Evolutionary conservation across 371 early-diverging fungal genomes (phyloP), one percentile per base, ranked within the genome.

Genomic region (Apophysomyces trapeziformis): DNA sequence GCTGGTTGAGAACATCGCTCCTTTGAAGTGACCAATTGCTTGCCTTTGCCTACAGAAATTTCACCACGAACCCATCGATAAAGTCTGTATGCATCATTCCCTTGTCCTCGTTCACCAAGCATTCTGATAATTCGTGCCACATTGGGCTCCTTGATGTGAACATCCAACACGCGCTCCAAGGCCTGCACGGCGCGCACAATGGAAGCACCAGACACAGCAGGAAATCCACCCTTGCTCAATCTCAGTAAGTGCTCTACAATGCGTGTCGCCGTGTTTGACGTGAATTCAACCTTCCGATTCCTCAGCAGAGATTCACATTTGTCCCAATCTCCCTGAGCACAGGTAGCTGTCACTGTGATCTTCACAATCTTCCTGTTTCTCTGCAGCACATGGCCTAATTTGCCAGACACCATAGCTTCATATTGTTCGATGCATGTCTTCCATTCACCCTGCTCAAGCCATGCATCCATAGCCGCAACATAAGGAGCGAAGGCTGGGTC

Each of bases 91-190:
- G 73, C 75, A 26, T 67, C 64, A 7, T 62, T 38, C 14, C 70
- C 54, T 57, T 78, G 68, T 6, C 76, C 76, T 14, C 76, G 66
- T 32, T 76, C 61, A 7, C 83, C 83, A 7, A 82, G 39, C 0
- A 61, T 67, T 4, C 44, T 46, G 7, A 82, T 76, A 8, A 82
- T 36, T 11, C 69, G 68, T 39, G 62, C 38, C 2, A 79, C 63
- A 0, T 60, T 74, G 3, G 66, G 58, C 4, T 59, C 64, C 35
- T 60, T 59, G 14, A 79, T 41, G 13, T 65, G 69, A 4, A 82
- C 16, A 21, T 68, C 58, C 39, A 74, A 39, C 32, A 44, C 60
- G 5, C 56, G 41, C 61, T 82, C 80, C 67, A 82, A 61, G 35
- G 64, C 45, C 32, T 73, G 64, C 9, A 78, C 13, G 3, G 73